phyloP scores from a whole-genome alignment of 208 protist genomes.

The Trypanosoma conorhini region DNA sequence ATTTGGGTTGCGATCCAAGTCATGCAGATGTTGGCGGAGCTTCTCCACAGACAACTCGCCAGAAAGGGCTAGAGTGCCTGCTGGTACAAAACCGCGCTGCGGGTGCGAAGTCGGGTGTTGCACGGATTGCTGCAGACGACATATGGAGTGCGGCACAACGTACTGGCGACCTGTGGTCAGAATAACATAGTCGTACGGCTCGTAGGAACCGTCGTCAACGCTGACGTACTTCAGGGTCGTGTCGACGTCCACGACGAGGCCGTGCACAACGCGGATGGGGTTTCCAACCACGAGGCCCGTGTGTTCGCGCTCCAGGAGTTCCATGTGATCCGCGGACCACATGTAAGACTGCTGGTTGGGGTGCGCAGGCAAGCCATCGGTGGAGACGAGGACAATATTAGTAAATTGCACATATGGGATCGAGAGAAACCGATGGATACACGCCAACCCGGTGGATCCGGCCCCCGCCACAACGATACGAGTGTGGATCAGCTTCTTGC shows the following conservation, averaged over 20 bases:
- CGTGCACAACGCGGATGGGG: slow-evolving; percentile 70
- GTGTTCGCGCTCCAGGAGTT: slow-evolving; percentile 83
- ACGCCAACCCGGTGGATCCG: slow-evolving; percentile 70
- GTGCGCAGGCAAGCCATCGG: slow-evolving; percentile 79
- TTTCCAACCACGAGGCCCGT: slow-evolving; percentile 50
- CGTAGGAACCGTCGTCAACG: slow-evolving; percentile 82
- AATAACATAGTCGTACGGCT: slow-evolving; percentile 92
- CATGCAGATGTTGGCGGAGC: slow-evolving; percentile 57
- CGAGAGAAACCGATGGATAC: slow-evolving; percentile 74
- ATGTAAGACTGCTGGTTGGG: slow-evolving; percentile 52
- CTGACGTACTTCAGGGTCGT: slow-evolving; percentile 74
- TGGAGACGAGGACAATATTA: slow-evolving; percentile 88
- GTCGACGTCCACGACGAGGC: slow-evolving; percentile 87
- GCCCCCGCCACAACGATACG: slow-evolving; percentile 89
- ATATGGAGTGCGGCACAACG: slow-evolving; percentile 64
- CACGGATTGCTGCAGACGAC: slow-evolving; percentile 52
- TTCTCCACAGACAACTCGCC: slow-evolving; percentile 54
- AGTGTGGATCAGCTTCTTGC: slow-evolving; percentile 72
- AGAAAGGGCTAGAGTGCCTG: slow-evolving; percentile 36
- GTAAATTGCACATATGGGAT: slow-evolving; percentile 84
- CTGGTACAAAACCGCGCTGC: slow-evolving; percentile 48
- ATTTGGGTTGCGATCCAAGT: slow-evolving; percentile 59
- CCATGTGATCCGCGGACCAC: slow-evolving; percentile 78
- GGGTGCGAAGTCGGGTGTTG: slow-evolving; percentile 28
- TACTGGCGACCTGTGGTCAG: slow-evolving; percentile 89